phyloP scores from a whole-genome alignment of 129 eudicot species.

The Dittrichia graveolens region DNA sequence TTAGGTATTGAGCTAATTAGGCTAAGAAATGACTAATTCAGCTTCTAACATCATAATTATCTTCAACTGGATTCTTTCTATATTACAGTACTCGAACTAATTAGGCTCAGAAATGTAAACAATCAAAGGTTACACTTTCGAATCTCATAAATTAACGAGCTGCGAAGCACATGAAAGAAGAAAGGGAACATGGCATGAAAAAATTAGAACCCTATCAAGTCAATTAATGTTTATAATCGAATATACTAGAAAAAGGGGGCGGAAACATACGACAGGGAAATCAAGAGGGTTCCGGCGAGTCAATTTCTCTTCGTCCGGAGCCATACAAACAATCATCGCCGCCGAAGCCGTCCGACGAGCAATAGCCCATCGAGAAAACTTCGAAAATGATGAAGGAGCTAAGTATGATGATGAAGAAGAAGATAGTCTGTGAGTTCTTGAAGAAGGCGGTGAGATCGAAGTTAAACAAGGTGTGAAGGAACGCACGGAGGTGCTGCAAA shows the following conservation, averaged over 20 bases:
- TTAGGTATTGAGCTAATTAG: conserved; percentile 12
- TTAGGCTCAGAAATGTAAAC: background rate
- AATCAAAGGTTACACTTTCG: background rate
- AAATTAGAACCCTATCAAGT: conserved; percentile 13
- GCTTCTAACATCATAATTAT: background rate
- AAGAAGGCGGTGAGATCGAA: conserved; percentile 27
- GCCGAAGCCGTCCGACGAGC: conserved; percentile 20
- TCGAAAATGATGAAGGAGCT: conserved; percentile 18
- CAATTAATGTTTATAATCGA: background rate
- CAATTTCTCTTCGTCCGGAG: conserved; percentile 78
- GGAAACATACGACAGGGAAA: conserved; percentile 63
- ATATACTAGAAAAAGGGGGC: background rate
- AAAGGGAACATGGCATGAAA: background rate
- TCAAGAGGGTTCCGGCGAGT: conserved; percentile 91
- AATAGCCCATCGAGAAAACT: conserved; percentile 2
- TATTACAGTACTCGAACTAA: background rate
- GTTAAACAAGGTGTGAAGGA: conserved; percentile 27
- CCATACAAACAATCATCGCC: conserved; percentile 56
- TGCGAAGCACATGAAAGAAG: too few species aligned
- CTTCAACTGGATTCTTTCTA: too few species aligned
- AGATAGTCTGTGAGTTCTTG: conserved; percentile 17
- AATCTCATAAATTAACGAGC: background rate
- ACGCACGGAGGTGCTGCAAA: conserved; percentile 37
- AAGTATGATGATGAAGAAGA: conserved; percentile 12
- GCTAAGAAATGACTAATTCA: background rate